Evolutionary conservation across 139 green algal genomes (phyloP).

Genomic region (Nannochloris sp.): DNA sequence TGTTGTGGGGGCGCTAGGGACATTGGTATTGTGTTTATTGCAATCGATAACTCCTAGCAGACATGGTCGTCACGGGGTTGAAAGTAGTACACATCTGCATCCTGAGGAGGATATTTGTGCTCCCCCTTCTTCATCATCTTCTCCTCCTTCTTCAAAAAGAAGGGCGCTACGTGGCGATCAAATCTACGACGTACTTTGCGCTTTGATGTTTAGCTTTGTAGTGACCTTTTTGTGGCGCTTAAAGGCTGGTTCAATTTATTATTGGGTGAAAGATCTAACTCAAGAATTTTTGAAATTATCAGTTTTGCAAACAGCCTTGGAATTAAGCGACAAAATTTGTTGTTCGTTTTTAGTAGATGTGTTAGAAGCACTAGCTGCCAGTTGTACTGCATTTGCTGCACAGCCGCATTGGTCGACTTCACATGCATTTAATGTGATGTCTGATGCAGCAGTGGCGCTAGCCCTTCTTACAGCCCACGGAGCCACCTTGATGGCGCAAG

Average conservation of each 20-base stretch:
- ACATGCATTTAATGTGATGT: slow-evolving; percentile 3
- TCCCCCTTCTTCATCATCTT: too few relatives aligned
- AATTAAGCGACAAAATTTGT: slow-evolving; percentile 86
- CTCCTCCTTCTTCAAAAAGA: too few relatives aligned
- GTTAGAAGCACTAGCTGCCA: slow-evolving; percentile 68
- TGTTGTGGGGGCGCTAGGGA: slow-evolving; percentile 13
- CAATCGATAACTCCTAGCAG: not conserved
- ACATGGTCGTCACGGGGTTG: not conserved
- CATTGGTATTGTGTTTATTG: not conserved
- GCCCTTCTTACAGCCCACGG: slow-evolving; percentile 23
- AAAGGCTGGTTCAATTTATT: slow-evolving; percentile 76
- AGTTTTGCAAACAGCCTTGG: slow-evolving; percentile 72
- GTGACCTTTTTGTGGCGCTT: slow-evolving; percentile 51
- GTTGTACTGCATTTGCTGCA: slow-evolving; percentile 46
- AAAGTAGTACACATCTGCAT: not conserved
- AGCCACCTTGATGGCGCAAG: slow-evolving; percentile 38
- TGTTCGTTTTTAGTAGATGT: slow-evolving; percentile 78
- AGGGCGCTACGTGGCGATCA: slow-evolving; percentile 32
- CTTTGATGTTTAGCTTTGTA: slow-evolving; percentile 47
- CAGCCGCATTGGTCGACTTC: not conserved
- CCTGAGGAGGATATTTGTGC: not conserved
- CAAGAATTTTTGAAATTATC: slow-evolving; percentile 87
- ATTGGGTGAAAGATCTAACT: slow-evolving; percentile 66
- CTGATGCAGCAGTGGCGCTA: slow-evolving; percentile 10
- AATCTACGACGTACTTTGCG: slow-evolving; percentile 75